Evolutionary conservation across 371 early-diverging fungal genomes (phyloP).

Genomic region (Amoeboradix gromovi): DNA sequence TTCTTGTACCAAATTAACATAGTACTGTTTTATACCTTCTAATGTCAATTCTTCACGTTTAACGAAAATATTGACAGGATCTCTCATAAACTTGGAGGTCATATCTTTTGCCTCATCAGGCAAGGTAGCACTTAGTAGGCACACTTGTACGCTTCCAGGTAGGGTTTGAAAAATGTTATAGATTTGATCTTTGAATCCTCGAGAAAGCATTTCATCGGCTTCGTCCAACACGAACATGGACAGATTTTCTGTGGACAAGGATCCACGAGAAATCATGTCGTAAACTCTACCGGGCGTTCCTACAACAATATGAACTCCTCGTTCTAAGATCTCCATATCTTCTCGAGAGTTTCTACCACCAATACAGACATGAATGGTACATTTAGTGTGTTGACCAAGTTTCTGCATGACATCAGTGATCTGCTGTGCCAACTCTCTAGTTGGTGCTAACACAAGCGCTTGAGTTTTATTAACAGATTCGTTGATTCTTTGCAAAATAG

Average conservation of each 20-base stretch:
- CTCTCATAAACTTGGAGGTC: conserved; percentile 83
- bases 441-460: conserved; percentile 87
- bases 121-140: conserved; percentile 91
- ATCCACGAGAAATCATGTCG: conserved; percentile 83
- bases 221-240: conserved; percentile 96
- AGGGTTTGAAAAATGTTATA: conserved; percentile 83
- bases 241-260: conserved; percentile 54
- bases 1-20: conserved; percentile 79
- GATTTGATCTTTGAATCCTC: conserved; percentile 95
- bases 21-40: conserved; percentile 98
- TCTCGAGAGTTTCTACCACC: conserved; percentile 82
- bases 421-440: conserved; percentile 96
- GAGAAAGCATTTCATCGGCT: conserved; percentile 93
- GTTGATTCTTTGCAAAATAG: conserved; percentile 74
- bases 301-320: conserved; percentile 66
- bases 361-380: conserved; percentile 79
- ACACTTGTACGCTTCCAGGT: conserved; percentile 80
- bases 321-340: conserved; percentile 57
- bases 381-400: conserved; percentile 70
- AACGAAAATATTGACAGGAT: conserved; percentile 91
- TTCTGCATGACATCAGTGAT: conserved; percentile 74
- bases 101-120: conserved; percentile 89
- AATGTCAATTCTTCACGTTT: conserved; percentile 99
- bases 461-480: conserved; percentile 53
- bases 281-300: conserved; percentile 98